These are phyloP conservation scores for Phaffia tasmanica DNA, from an alignment of 768 basidiomycete genomes.

Conservation along the genomic window DNA sequence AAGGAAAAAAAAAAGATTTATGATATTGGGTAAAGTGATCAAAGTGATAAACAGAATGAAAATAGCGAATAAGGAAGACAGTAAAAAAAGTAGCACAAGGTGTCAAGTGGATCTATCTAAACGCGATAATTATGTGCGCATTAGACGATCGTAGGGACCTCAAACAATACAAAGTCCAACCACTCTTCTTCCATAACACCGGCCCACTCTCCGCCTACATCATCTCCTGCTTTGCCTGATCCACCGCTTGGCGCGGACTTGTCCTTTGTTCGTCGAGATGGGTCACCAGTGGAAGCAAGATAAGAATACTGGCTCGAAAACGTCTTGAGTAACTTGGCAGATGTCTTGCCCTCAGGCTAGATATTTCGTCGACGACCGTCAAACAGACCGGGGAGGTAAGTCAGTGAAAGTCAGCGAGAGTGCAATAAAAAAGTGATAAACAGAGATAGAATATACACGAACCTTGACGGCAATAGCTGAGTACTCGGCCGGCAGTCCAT, in stretches of 20 bases:
- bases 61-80: too few species aligned
- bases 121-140: not conserved
- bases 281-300: conserved; percentile 58
- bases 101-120: too few species aligned
- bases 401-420: conserved; percentile 1
- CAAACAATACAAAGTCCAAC: conserved; percentile 87
- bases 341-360: conserved; percentile 75
- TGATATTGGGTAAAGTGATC: too few species aligned
- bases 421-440: not conserved
- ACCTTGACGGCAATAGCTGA: conserved; percentile 71
- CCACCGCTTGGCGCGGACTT: conserved; percentile 34
- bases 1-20: too few species aligned
- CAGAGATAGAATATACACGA: conserved; percentile 22
- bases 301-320: conserved; percentile 72
- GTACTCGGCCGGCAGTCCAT: conserved; percentile 89
- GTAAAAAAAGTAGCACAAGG: too few species aligned
- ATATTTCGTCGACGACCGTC: conserved; percentile 3
- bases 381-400: not conserved
- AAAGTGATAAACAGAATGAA: too few species aligned
- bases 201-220: conserved; percentile 66
- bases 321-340: conserved; percentile 62
- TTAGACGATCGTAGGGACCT: conserved; percentile 72
- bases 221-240: conserved; percentile 8
- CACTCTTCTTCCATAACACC: conserved; percentile 88
- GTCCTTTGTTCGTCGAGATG: conserved; percentile 37